Conservation (phyloP, 108 stramenopile species). For the Craspedostauros australis region DNA sequence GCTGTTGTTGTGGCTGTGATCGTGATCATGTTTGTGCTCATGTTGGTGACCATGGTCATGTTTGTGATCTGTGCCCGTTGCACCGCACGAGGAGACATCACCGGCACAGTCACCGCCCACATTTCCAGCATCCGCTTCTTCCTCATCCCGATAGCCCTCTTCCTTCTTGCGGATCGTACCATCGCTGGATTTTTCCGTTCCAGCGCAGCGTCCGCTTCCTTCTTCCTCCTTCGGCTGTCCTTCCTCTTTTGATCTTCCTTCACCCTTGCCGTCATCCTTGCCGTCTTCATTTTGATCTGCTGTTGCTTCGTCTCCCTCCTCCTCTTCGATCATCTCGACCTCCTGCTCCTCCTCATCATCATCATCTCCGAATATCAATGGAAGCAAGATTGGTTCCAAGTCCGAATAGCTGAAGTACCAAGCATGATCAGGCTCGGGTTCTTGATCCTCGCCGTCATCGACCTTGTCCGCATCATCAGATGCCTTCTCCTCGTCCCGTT, state of each 20-base stretch:
- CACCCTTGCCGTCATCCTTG: slow-evolving; percentile 22
- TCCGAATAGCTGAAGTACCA: slow-evolving; percentile 86
- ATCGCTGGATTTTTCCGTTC: too few relatives aligned
- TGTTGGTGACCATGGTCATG: slow-evolving; percentile 5
- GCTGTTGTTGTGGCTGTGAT: slow-evolving; percentile 22
- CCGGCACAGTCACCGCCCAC: neutral
- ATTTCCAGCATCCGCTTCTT: slow-evolving; percentile 1
- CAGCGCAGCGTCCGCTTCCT: too few relatives aligned
- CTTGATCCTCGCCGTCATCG: slow-evolving; percentile 25
- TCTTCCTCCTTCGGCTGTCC: too few relatives aligned
- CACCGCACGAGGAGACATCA: neutral
- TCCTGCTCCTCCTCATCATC: slow-evolving; percentile 14
- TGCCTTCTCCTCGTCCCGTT: neutral
- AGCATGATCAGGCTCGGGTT: slow-evolving; percentile 43
- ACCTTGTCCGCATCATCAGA: slow-evolving; percentile 1
- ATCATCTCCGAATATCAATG: slow-evolving; percentile 52
- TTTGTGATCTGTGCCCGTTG: slow-evolving; percentile 8
- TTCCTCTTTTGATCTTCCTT: slow-evolving; percentile 26
- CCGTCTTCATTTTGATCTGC: slow-evolving; percentile 16
- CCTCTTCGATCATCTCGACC: slow-evolving; percentile 27
- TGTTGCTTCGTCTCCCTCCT: slow-evolving; percentile 20
- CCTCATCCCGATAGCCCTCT: neutral
- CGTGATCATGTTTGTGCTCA: slow-evolving; percentile 7
- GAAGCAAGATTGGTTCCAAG: slow-evolving; percentile 60
- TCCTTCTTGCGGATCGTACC: too few relatives aligned